Evolutionary conservation across 2,329 filamentous ascomycete genomes (phyloP).

Genomic region (Passalora sequoiae): DNA sequence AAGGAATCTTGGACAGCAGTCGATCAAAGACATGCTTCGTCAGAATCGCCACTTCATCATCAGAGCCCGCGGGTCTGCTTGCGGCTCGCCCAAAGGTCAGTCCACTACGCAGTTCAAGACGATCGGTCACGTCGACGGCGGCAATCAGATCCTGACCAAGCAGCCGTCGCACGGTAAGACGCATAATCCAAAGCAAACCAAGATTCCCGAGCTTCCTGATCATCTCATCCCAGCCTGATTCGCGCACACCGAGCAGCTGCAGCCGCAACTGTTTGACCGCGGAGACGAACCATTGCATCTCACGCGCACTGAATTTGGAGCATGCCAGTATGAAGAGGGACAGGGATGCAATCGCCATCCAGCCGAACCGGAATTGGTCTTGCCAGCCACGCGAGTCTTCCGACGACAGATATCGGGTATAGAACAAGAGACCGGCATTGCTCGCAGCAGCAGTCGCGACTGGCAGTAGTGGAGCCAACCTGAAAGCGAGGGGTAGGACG

Average conservation of each 20-base stretch:
- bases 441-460: slow-evolving; percentile 1
- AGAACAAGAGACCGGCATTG: slow-evolving; percentile 9
- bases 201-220: background rate
- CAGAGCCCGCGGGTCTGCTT: background rate
- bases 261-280: background rate
- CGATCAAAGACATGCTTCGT: background rate
- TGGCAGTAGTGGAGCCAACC: slow-evolving; percentile 1
- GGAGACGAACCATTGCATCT: background rate
- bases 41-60: background rate
- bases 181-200: background rate
- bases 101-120: background rate
- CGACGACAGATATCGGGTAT: slow-evolving; percentile 1
- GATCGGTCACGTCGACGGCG: background rate
- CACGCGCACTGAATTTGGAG: background rate
- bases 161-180: background rate
- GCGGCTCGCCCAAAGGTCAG: background rate
- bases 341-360: slow-evolving; percentile 1
- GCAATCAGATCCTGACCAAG: background rate
- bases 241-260: background rate
- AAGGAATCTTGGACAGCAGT: background rate
- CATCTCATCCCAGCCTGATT: background rate
- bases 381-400: slow-evolving; percentile 5
- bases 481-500: background rate
- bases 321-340: too few relatives aligned
- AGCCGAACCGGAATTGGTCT: slow-evolving; percentile 6